Base-by-base conservation (phyloP, 73 alveolate species). In the Tetrahymena borealis region DNA sequence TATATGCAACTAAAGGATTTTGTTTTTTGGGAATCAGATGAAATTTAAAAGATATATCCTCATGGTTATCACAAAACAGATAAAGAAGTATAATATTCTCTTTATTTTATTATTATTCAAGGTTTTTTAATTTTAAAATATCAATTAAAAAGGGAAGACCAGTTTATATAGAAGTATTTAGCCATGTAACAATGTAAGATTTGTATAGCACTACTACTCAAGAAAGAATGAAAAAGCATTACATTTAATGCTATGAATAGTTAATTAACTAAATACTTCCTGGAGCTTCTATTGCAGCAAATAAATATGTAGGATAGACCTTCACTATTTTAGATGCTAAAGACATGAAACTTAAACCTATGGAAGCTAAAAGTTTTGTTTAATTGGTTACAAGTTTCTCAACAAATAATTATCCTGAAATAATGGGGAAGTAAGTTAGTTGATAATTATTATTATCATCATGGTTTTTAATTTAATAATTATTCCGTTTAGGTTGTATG, bases 51-150 rank as follows among this genome's bases (percentile, higher is more conserved):
- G 85, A 60, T 60, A 24, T 60, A 60, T 20, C 85, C 85, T 60
- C 85, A 60, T 60, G 85, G 85, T n/a, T 60, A 60, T 60, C 85
- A 60, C 38, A 60, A 60, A 60, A 60, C 85, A 60, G 85, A 60
- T 60, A 60, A 60, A 60, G 85, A 60, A 60, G 85, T 60, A 60
- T 24, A 60, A 12, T 9, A 39, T 9, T 32, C 7, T 60, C 28
- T 60, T 35, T 20, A 60, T 60, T 60, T 18, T 3, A 24, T 60
- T 2, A 4, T 60, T 60, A 60, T 60, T 20, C 2, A 41, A 41
- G 16, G 9, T 10, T 18, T 18, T 41, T 41, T 60, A 60, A 60
- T 24, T 60, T 60, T 24, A 60, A 60, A 60, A 24, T 16, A 11
- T 33, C 6, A 60, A 24, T 60, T 24, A 60, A 60, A 60, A 24